Base-by-base conservation (phyloP, 1,284 basidiomycete genomes). In the Moniliophthora roreri region DNA sequence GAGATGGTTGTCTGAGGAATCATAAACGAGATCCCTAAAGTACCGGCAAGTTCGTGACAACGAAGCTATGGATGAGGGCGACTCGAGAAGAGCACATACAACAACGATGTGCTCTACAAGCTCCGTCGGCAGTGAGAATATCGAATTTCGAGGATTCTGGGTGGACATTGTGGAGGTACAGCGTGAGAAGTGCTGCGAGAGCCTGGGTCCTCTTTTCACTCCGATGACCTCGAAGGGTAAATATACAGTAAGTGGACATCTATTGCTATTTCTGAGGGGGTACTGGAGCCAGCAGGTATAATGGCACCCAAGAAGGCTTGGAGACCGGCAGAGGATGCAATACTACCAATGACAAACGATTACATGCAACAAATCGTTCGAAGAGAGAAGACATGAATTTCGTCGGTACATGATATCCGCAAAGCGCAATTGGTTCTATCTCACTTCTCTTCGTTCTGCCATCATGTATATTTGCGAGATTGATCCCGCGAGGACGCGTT, bases 91-190 rank as follows among this genome's bases (percentile, higher is more conserved):
- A 9, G 72, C 64, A 10, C 72, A 60, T 32, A 64, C 58, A 20
- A 79, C 65, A 36, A 82, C 57, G 18, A 75, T 67, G 35, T 69
- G 60, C 57, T 83, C 80, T 21, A 75, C 60, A 21, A 83, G 52
- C 56, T 82, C 80, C 10, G 61, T 16, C 15, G 44, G 44, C 13
- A 46, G 44, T 10, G 48, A 54, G 16, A 52, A 47, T 9, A 52
- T 38, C 28, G 11, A 32, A 11, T 32, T 6, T 32, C 28, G 28
- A 32, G 28, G 28, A 32, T 32, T 32, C 28, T 6, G 7, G 28
- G 28, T 6, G 28, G 28, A 32, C 28, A 32, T 32, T 6, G 28
- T 6, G 28, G 28, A 32, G 11, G 28, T 11, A 11, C 7, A 6
- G 28, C 7, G 11, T n/a, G 28, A 11, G 28, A 32, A 32, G 28